Evolutionary conservation across 2,329 filamentous ascomycete species (phyloP).

Genomic region (Aspergillus sp.): DNA sequence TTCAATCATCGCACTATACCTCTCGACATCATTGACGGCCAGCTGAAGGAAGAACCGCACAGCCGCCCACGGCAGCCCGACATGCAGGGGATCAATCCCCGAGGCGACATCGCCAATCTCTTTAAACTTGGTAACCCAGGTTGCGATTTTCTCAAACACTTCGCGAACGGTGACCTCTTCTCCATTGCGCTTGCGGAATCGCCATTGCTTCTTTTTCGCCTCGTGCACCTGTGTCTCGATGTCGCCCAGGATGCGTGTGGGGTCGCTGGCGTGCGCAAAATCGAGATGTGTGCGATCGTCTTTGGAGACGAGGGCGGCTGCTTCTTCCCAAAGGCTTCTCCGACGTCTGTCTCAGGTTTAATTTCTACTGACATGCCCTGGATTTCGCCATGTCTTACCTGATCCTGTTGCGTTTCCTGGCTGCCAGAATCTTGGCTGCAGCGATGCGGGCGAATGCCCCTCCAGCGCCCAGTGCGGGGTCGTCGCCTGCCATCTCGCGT

Average conservation of each 20-base stretch:
- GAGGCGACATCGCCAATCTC: not conserved
- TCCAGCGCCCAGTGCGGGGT: not conserved
- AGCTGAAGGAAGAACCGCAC: not conserved
- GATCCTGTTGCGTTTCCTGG: not conserved
- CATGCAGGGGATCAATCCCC: not conserved
- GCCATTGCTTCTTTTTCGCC: not conserved
- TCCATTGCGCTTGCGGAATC: not conserved
- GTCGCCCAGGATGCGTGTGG: not conserved
- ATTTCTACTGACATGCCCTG: not conserved
- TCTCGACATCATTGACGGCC: not conserved
- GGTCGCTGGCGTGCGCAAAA: not conserved
- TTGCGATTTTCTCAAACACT: not conserved
- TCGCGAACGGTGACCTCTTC: not conserved
- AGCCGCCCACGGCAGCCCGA: not conserved
- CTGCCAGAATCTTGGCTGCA: not conserved
- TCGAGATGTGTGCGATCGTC: constrained; percentile 1
- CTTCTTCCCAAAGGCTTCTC: not conserved
- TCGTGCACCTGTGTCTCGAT: not conserved
- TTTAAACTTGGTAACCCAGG: not conserved
- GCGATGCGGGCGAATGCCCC: not conserved
- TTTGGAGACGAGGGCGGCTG: not conserved
- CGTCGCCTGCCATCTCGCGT: not conserved
- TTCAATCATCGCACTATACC: not conserved
- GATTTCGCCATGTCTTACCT: not conserved
- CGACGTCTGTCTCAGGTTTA: not conserved